Evolutionary conservation across 1,139 yeast species (phyloP).

Genomic region (Wickerhamomyces sp.): DNA sequence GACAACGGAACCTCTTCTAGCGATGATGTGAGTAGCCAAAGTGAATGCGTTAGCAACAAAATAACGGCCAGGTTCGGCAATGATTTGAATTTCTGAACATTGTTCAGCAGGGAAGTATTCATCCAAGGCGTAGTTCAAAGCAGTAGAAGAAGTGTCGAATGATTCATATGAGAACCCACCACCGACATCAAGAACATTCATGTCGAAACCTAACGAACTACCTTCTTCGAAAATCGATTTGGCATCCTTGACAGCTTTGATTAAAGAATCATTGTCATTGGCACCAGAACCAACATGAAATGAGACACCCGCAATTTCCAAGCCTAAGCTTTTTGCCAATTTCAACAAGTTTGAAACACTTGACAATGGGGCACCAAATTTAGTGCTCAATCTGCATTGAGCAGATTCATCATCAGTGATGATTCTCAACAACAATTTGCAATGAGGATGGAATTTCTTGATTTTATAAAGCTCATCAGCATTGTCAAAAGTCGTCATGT

Average conservation of each 20-base stretch:
- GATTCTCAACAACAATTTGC: slow-evolving; percentile 72
- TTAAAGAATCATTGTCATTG: slow-evolving; percentile 62
- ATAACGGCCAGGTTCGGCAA: slow-evolving; percentile 95
- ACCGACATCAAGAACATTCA: slow-evolving; percentile 76
- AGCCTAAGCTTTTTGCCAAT: slow-evolving; percentile 54
- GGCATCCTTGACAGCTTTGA: slow-evolving; percentile 71
- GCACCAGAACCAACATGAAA: slow-evolving; percentile 98
- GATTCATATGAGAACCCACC: slow-evolving; percentile 83
- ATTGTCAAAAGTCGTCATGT: slow-evolving; percentile 86
- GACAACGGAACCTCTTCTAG: slow-evolving; percentile 53
- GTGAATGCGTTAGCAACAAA: slow-evolving; percentile 86
- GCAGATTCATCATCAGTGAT: slow-evolving; percentile 89
- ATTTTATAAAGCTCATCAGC: slow-evolving; percentile 78
- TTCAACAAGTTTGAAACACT: slow-evolving; percentile 54
- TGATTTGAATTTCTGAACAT: slow-evolving; percentile 43
- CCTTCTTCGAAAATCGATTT: slow-evolving; percentile 57
- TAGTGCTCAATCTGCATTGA: slow-evolving; percentile 81
- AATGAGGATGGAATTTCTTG: slow-evolving; percentile 59
- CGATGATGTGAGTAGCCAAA: slow-evolving; percentile 79
- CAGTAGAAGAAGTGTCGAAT: slow-evolving; percentile 57
- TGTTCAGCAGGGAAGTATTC: slow-evolving; percentile 48
- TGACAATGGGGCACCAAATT: slow-evolving; percentile 75
- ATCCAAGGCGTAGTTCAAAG: slow-evolving; percentile 54
- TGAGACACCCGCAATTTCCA: slow-evolving; percentile 78
- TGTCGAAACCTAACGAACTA: slow-evolving; percentile 38